A percentile compares a stretch with the other conserved stretches of the same genome.
These are phyloP conservation scores for Metschnikowia vanudenii DNA, from an alignment of 805 yeast species.

Conservation along the genomic window DNA sequence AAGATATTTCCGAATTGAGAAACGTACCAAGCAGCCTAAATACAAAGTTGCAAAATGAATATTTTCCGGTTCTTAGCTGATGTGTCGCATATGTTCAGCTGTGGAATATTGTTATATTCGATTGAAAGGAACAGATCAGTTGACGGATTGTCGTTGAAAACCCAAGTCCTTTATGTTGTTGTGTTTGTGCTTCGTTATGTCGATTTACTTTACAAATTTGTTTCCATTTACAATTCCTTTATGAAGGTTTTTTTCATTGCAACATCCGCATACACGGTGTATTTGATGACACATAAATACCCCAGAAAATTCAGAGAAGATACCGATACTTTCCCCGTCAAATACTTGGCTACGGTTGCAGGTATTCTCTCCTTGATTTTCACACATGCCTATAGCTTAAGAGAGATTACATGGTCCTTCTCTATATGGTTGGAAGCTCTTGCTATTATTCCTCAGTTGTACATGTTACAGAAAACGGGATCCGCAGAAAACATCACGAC, in stretches of 20 bases:
- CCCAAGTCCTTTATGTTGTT: constrained; percentile 74
- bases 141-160: constrained; percentile 83
- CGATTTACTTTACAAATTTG: constrained; percentile 55
- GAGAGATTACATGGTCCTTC: constrained; percentile 82
- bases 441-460: constrained; percentile 90
- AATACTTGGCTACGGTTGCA: constrained; percentile 66
- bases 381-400: constrained; percentile 58
- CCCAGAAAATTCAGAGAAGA: constrained; percentile 62
- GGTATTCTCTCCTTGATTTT: constrained; percentile 55
- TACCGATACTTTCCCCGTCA: constrained; percentile 65
- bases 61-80: constrained; percentile 59
- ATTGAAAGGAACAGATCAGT: constrained; percentile 64
- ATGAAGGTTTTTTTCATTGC: constrained; percentile 82
- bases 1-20: neutral
- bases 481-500: constrained; percentile 83
- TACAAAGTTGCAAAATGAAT: constrained; percentile 29
- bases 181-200: constrained; percentile 75
- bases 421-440: constrained; percentile 90
- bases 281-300: constrained; percentile 64
- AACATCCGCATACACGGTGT: constrained; percentile 72
- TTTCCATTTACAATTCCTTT: constrained; percentile 69
- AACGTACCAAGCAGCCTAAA: neutral
- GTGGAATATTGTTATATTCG: constrained; percentile 69
- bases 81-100: constrained; percentile 76
- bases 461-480: constrained; percentile 85